phyloP scores from a whole-genome alignment of 2,329 filamentous ascomycete species.

The Aspergillus pseudotamarii region DNA sequence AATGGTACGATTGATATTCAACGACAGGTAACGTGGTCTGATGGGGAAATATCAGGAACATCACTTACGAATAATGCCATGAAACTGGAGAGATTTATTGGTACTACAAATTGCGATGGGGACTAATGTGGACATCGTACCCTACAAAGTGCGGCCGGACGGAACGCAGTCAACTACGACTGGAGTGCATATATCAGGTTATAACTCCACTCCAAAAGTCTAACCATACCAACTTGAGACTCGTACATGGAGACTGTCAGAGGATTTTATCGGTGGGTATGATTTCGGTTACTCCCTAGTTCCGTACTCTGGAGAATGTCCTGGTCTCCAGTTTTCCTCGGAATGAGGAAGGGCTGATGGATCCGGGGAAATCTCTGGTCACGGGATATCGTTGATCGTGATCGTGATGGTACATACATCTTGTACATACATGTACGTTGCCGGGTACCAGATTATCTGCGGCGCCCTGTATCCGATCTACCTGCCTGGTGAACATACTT shows the following conservation, averaged over 20 bases:
- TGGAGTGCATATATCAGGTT: not conserved
- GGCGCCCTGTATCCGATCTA: not conserved
- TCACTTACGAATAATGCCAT: not conserved
- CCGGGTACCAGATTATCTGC: too few species aligned
- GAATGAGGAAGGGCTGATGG: not conserved
- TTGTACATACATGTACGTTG: not conserved
- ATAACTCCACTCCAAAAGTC: not conserved
- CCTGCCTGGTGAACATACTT: not conserved
- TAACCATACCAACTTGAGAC: not conserved
- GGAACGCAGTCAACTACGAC: not conserved
- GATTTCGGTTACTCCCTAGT: not conserved
- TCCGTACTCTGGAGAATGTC: not conserved
- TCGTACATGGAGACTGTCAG: not conserved
- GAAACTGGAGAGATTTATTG: not conserved
- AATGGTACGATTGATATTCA: not conserved
- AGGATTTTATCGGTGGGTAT: not conserved
- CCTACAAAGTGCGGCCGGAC: not conserved
- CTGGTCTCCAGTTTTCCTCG: constrained; percentile 1
- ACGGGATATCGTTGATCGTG: not conserved
- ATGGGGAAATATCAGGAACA: not conserved
- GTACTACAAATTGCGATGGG: not conserved
- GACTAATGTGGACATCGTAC: not conserved
- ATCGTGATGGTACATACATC: not conserved
- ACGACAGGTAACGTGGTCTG: not conserved
- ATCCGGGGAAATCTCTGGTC: not conserved